Evolutionary conservation across 768 basidiomycete species (phyloP), one percentile per base, ranked within the genome.

Genomic region (Butyriboletus loyo): DNA sequence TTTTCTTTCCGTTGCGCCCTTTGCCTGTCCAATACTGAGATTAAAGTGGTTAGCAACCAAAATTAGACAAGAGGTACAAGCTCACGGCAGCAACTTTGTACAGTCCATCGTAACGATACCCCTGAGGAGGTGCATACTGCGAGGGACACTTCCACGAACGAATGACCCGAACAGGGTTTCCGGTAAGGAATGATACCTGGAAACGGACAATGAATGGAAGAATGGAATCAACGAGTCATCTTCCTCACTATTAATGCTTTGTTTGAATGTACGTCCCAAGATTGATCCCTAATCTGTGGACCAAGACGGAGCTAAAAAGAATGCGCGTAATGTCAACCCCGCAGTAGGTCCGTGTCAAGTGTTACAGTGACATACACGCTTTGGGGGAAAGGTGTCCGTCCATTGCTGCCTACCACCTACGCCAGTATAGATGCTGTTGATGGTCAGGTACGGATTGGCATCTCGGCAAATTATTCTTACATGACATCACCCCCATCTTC

Each of bases 101-200:
- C 3, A 69, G 37, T 19, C 68, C 68, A 28, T 72, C 68, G 24
- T 71, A 69, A 3, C 68, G 70, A 31, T 59, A 61, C 9, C 66
- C 67, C 2, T 28, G 6, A 2, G 25, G 13, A 11, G 68, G 68
- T 5, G 70, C 62, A 53, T 66, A 70, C 38, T 50, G 49, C 10
- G 70, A 70, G 7, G 7, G 13, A 30, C 47, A 42, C 8, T 4
- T 60, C 17, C 4, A 54, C 8, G 68, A 66, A 17, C 68, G 60
- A 32, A 70, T 30, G 15, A 72, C 62, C n/a, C 68, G 58, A 8
- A 70, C 47, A 1, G 64, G 62, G 0, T 57, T 52, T 31, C 53
- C 51, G 13, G 60, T 66, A 0, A 36, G 13, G n/a, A 19, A 44
- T 2, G 70, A 70, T 19, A 43, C 15, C 70, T 70, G 27, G 39